Evolutionary conservation across 805 yeast species (phyloP).

Genomic region (Barnettozyma populi): DNA sequence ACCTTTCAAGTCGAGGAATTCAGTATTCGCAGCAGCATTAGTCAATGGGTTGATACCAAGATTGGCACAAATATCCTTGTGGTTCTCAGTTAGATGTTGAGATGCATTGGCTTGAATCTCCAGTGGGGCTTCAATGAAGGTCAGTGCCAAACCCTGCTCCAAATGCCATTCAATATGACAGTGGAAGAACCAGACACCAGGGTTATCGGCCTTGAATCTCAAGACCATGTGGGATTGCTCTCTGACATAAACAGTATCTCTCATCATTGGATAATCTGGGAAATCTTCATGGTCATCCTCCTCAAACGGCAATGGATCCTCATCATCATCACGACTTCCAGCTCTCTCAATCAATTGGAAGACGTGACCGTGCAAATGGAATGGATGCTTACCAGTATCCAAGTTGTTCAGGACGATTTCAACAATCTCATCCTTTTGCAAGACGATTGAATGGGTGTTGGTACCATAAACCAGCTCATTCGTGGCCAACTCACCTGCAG

Average conservation of each 20-base stretch:
- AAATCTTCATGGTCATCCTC: conserved; percentile 41
- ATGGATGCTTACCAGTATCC: conserved; percentile 77
- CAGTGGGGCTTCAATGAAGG: conserved; percentile 78
- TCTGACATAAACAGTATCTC: conserved; percentile 77
- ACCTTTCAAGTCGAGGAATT: conserved; percentile 65
- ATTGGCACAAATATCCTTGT: conserved; percentile 52
- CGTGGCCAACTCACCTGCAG: conserved; percentile 57
- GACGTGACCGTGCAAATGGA: conserved; percentile 72
- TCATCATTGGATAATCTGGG: conserved; percentile 74
- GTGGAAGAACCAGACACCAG: conserved; percentile 99
- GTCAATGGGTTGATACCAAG: conserved; percentile 53
- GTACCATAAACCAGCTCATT: conserved; percentile 62
- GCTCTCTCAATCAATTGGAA: conserved; percentile 60
- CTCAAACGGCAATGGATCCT: conserved; percentile 50
- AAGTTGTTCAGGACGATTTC: conserved; percentile 75
- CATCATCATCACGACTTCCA: conserved; percentile 40
- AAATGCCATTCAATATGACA: conserved; percentile 99
- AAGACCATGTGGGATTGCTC: conserved; percentile 83
- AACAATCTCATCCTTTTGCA: conserved; percentile 36
- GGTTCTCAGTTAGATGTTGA: conserved; percentile 59
- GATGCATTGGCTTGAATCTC: conserved; percentile 47
- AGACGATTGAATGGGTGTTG: conserved; percentile 20
- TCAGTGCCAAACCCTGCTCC: conserved; percentile 84
- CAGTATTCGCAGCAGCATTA: conserved; percentile 84
- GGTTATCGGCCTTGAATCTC: conserved; percentile 88